Evolutionary conservation across 345 rosid species (phyloP).

Genomic region (Populus alba): DNA sequence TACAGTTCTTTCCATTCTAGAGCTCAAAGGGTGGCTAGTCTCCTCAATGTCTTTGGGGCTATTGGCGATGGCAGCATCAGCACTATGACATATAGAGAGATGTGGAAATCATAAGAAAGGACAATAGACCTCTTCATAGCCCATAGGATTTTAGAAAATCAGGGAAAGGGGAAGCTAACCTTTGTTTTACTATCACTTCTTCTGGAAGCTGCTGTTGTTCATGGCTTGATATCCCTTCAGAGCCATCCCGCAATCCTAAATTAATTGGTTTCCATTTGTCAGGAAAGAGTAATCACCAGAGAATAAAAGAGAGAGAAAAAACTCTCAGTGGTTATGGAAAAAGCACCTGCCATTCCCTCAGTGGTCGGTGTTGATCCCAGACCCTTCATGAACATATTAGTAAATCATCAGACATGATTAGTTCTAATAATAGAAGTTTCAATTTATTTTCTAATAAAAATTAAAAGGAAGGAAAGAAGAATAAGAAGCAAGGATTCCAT

Average conservation of each 20-base stretch:
- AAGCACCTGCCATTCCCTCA: conserved; percentile 14
- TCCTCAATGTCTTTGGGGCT: conserved; percentile 19
- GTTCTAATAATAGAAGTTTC: neutral
- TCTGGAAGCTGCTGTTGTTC: conserved; percentile 23
- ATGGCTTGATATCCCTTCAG: conserved; percentile 18
- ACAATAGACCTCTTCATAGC: neutral
- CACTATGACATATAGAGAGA: conserved; percentile 18
- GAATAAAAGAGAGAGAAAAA: neutral
- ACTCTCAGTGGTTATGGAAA: neutral
- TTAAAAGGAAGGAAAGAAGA: neutral
- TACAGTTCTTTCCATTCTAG: neutral
- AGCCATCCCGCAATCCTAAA: conserved; percentile 21
- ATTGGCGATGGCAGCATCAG: conserved; percentile 18
- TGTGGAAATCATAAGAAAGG: neutral
- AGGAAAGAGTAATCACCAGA: neutral
- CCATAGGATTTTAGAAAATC: neutral
- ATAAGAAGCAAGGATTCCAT: neutral
- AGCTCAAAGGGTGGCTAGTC: conserved; percentile 13
- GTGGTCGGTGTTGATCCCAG: neutral
- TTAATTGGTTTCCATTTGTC: neutral
- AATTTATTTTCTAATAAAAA: neutral
- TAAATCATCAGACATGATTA: neutral
- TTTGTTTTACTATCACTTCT: conserved; percentile 14
- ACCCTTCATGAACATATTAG: conserved; percentile 10
- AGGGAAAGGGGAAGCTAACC: conserved; percentile 16